Evolutionary conservation across 2,329 filamentous ascomycete genomes (phyloP).

Genomic region (Exutisphaerella laricina): DNA sequence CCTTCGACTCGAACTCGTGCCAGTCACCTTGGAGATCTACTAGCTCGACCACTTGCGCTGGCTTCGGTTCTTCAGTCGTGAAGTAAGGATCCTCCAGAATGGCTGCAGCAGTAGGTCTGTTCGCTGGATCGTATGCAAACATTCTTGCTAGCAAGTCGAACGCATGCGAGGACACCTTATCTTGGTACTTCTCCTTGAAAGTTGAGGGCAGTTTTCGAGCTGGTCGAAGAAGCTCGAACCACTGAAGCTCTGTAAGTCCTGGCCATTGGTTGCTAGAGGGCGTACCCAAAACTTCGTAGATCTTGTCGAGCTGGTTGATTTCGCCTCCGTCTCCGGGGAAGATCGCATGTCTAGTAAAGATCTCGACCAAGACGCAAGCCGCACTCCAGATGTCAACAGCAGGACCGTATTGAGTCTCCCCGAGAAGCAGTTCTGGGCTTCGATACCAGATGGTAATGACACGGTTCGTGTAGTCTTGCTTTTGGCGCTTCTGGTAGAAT

Average conservation of each 20-base stretch:
- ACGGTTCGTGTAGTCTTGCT: conserved; percentile 94
- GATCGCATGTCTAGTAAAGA: conserved; percentile 88
- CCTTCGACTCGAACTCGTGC: conserved; percentile 99
- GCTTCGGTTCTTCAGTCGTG: conserved; percentile 67
- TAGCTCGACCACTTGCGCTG: conserved; percentile 76
- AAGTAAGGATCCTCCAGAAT: conserved; percentile 89
- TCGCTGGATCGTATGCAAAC: conserved; percentile 82
- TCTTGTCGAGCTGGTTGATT: conserved; percentile 90
- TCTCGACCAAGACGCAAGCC: conserved; percentile 92
- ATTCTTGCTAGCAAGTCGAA: conserved; percentile 78
- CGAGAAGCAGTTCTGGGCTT: conserved; percentile 81
- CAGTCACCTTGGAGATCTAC: conserved; percentile 83
- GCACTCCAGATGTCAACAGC: conserved; percentile 96
- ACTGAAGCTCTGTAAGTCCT: conserved; percentile 84
- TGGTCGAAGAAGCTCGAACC: conserved; percentile 88
- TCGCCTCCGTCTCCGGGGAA: conserved; percentile 96
- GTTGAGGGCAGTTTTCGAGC: conserved; percentile 64
- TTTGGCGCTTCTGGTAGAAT: conserved; percentile 88
- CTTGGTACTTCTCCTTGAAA: conserved; percentile 78
- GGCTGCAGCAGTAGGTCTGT: conserved; percentile 75
- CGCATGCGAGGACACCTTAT: conserved; percentile 69
- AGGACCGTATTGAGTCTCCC: conserved; percentile 83
- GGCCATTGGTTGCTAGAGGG: conserved; percentile 84
- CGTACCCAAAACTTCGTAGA: conserved; percentile 88
- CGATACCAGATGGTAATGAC: conserved; percentile 99